Evolutionary conservation across 2,329 filamentous ascomycete genomes (phyloP).

Genomic region (Penicillium paneum): DNA sequence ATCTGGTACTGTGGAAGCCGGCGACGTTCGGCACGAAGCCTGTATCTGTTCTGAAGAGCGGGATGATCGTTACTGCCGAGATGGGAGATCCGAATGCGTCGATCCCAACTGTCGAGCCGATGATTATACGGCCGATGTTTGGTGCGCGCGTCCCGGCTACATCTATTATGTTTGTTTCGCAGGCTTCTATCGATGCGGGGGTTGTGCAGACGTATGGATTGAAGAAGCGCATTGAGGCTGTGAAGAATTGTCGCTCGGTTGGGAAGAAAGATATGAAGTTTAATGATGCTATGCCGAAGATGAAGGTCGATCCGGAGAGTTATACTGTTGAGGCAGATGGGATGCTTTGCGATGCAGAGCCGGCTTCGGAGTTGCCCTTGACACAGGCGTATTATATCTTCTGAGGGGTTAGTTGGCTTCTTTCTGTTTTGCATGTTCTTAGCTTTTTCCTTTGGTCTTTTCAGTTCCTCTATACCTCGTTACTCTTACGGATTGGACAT

Average conservation of each 20-base stretch:
- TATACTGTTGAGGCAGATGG: constrained; percentile 87
- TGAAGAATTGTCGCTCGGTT: constrained; percentile 70
- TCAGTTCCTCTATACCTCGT: constrained; percentile 15
- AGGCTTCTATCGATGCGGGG: constrained; percentile 65
- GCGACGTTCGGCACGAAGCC: constrained; percentile 87
- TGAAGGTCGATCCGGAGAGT: constrained; percentile 87
- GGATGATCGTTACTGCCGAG: constrained; percentile 75
- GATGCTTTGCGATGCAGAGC: constrained; percentile 67
- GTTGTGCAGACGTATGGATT: constrained; percentile 69
- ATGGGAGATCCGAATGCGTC: constrained; percentile 85
- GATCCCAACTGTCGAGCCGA: constrained; percentile 83
- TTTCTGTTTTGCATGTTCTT: neutral
- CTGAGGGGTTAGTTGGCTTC: constrained; percentile 37
- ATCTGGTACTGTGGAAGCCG: constrained; percentile 83
- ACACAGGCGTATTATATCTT: constrained; percentile 76
- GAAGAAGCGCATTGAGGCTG: constrained; percentile 74
- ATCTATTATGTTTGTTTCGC: constrained; percentile 79
- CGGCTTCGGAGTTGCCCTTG: constrained; percentile 67
- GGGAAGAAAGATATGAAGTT: constrained; percentile 87
- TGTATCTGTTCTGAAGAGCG: constrained; percentile 75
- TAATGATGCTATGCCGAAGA: constrained; percentile 77
- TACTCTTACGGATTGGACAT: neutral
- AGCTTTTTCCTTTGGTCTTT: constrained; percentile 1
- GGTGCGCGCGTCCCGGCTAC: constrained; percentile 65
- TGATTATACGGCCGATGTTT: constrained; percentile 84